These are phyloP conservation scores for Phytophthora lateralis DNA, from an alignment of 352 stramenopile genomes.

Conservation along the genomic window DNA sequence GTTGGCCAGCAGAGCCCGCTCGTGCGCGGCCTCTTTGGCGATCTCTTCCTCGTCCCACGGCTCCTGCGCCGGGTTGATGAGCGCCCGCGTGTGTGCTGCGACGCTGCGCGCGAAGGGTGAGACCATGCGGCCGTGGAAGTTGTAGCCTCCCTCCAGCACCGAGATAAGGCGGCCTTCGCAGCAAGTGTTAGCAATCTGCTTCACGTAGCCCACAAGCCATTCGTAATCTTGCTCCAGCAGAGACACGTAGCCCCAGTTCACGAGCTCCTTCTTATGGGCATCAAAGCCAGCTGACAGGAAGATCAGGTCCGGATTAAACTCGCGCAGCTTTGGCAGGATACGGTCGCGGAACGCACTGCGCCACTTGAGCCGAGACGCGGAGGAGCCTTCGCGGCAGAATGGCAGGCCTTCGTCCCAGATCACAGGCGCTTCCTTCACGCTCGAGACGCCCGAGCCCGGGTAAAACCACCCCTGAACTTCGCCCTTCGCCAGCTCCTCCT, in stretches of 20 bases:
- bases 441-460: conserved; percentile 66
- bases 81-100: conserved; percentile 65
- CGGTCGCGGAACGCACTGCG: conserved; percentile 73
- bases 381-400: conserved; percentile 55
- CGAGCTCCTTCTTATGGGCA: conserved; percentile 75
- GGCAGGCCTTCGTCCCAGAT: conserved; percentile 75
- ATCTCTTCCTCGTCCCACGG: conserved; percentile 52
- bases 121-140: conserved; percentile 83
- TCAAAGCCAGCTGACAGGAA: conserved; percentile 86
- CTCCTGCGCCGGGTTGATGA: conserved; percentile 56
- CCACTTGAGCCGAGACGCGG: conserved; percentile 75
- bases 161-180: conserved; percentile 80
- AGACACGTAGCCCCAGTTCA: conserved; percentile 83
- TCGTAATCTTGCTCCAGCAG: conserved; percentile 87
- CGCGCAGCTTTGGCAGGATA: conserved; percentile 58
- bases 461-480: conserved; percentile 78
- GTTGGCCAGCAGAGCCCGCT: conserved; percentile 53
- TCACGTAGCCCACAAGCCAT: conserved; percentile 78
- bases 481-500: conserved; percentile 34
- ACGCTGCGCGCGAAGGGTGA: conserved; percentile 84
- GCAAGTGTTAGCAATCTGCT: conserved; percentile 73
- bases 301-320: conserved; percentile 79
- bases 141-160: conserved; percentile 89
- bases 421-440: conserved; percentile 42
- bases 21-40: conserved; percentile 56